Conservation (phyloP, 2,329 filamentous ascomycete species). For the Epichloe amarillans region DNA sequence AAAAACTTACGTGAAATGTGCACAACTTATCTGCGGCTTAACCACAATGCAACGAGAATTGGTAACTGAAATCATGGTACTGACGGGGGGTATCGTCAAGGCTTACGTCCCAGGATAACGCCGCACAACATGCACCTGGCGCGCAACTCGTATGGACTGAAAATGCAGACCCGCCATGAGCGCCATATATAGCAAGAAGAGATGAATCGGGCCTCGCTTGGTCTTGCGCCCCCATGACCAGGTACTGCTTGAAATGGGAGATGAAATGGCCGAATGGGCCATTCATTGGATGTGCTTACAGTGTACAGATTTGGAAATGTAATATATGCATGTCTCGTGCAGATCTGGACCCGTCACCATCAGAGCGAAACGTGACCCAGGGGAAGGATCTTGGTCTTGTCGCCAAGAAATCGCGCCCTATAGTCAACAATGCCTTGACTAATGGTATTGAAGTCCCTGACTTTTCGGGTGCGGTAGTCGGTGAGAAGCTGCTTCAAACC, state of each 20-base stretch:
- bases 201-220: background rate
- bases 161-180: background rate
- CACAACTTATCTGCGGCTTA: background rate
- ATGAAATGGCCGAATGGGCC: background rate
- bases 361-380: slow-evolving; percentile 32
- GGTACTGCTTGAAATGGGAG: background rate
- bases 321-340: background rate
- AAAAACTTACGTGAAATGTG: slow-evolving; percentile 1
- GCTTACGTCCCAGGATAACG: slow-evolving; percentile 2
- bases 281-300: slow-evolving; percentile 4
- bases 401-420: slow-evolving; percentile 49
- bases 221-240: background rate
- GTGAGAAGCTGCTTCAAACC: slow-evolving; percentile 50
- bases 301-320: background rate
- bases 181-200: background rate
- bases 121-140: background rate
- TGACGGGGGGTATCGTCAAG: slow-evolving; percentile 4
- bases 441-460: slow-evolving; percentile 54
- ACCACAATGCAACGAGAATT: background rate
- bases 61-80: background rate
- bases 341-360: background rate
- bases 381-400: slow-evolving; percentile 49
- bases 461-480: slow-evolving; percentile 43
- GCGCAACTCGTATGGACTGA: background rate
- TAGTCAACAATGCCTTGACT: slow-evolving; percentile 54